phyloP scores from a whole-genome alignment of 2,329 filamentous ascomycete genomes.

The Periconia sp. region DNA sequence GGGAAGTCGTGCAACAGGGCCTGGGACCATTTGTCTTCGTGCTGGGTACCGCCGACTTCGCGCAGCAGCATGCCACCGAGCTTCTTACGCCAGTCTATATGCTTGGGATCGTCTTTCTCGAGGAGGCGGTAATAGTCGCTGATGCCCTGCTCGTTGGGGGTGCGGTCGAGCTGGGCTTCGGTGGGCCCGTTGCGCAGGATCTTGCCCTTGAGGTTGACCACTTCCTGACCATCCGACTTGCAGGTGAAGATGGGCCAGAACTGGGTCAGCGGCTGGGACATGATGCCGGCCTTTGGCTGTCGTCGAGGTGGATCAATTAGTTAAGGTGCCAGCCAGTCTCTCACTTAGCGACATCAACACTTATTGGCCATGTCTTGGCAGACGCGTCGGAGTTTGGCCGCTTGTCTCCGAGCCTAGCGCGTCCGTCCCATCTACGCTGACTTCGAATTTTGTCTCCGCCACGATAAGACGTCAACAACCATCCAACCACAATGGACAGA shows the following conservation, averaged over 20 bases:
- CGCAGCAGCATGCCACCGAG: conserved; percentile 60
- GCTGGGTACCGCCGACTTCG: conserved; percentile 46
- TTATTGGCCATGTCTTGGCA: not conserved
- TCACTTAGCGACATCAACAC: not conserved
- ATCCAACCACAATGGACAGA: too few relatives aligned
- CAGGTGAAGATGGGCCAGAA: conserved; percentile 52
- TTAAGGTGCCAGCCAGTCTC: not conserved
- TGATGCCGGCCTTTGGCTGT: conserved; percentile 9
- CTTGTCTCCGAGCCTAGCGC: conserved; percentile 6
- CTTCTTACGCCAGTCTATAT: conserved; percentile 61
- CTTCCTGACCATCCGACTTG: conserved; percentile 53
- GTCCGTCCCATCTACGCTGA: not conserved
- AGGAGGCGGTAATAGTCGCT: conserved; percentile 58
- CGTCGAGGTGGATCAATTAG: not conserved
- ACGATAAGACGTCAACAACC: not conserved
- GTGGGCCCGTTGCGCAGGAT: conserved; percentile 57
- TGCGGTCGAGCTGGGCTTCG: conserved; percentile 54
- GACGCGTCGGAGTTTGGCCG: conserved; percentile 6
- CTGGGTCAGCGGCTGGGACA: conserved; percentile 44
- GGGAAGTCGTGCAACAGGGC: conserved; percentile 59
- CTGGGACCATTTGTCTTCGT: conserved; percentile 40
- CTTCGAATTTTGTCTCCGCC: not conserved
- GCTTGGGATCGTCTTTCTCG: conserved; percentile 53
- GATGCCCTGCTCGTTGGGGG: conserved; percentile 55
- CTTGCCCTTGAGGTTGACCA: conserved; percentile 52